Evolutionary conservation across 495 filamentous ascomycete species (phyloP).

Genomic region (Hypoxylon fuscum): DNA sequence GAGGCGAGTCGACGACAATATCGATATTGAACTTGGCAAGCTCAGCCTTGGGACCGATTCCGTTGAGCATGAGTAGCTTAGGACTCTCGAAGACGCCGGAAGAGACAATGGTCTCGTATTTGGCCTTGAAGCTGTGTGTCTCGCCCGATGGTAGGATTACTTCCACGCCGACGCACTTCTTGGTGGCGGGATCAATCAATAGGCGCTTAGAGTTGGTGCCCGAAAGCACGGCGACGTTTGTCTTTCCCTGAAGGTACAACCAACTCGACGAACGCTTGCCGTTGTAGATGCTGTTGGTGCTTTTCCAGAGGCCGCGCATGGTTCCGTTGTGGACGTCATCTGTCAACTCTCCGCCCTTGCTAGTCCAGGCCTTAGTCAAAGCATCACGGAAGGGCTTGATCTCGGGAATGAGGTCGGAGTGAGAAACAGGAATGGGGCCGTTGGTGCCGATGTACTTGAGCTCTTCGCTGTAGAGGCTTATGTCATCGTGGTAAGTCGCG

Average conservation of each 20-base stretch:
- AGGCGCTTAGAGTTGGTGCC: slow-evolving; percentile 60
- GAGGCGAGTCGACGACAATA: slow-evolving; percentile 58
- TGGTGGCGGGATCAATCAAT: slow-evolving; percentile 56
- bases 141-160: slow-evolving; percentile 51
- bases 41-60: slow-evolving; percentile 63
- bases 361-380: slow-evolving; percentile 64
- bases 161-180: slow-evolving; percentile 48
- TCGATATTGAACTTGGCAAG: slow-evolving; percentile 61
- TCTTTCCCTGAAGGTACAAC: slow-evolving; percentile 62
- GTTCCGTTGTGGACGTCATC: slow-evolving; percentile 67
- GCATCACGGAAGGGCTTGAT: slow-evolving; percentile 64
- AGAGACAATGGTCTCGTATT: slow-evolving; percentile 66
- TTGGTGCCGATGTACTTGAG: slow-evolving; percentile 59
- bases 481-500: slow-evolving; percentile 66
- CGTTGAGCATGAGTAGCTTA: slow-evolving; percentile 69
- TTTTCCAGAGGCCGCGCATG: slow-evolving; percentile 64
- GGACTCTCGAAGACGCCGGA: slow-evolving; percentile 67
- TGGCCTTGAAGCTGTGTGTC: slow-evolving; percentile 52
- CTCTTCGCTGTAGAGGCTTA: slow-evolving; percentile 48
- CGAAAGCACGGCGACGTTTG: slow-evolving; percentile 63
- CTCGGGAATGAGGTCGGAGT: slow-evolving; percentile 64
- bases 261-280: slow-evolving; percentile 64
- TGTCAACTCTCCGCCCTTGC: slow-evolving; percentile 59
- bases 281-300: slow-evolving; percentile 66
- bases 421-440: slow-evolving; percentile 64